These are phyloP conservation scores for Quillaja saponaria DNA, from an alignment of 306 rosid species.

Conservation along the genomic window DNA sequence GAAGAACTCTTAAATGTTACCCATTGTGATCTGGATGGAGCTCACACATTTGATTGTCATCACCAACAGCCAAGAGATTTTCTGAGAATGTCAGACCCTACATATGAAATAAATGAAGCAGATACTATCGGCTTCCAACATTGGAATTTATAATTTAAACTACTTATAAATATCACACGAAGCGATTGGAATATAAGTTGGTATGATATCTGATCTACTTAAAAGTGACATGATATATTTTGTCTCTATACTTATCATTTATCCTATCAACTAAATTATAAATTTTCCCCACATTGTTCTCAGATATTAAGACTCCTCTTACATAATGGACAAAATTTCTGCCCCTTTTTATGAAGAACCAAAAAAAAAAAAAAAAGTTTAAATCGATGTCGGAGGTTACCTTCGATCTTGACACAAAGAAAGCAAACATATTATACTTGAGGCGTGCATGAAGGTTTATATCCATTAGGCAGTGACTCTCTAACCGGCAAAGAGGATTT, in stretches of 20 bases:
- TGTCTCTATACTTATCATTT: background rate
- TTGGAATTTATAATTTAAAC: constrained; percentile 9
- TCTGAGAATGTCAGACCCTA: constrained; percentile 70
- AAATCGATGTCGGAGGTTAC: background rate
- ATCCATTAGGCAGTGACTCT: no score
- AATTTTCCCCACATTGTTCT: background rate
- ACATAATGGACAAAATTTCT: no score
- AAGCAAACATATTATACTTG: no score
- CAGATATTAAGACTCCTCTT: no score
- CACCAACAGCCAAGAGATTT: constrained; percentile 75
- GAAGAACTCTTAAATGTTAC: constrained; percentile 29
- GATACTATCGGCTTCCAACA: constrained; percentile 18
- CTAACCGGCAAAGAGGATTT: constrained; percentile 17
- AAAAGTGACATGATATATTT: constrained; percentile 11
- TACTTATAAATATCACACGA: constrained; percentile 17
- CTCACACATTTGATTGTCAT: constrained; percentile 83
- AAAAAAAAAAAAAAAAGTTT: background rate
- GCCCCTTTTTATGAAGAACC: no score
- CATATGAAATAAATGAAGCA: constrained; percentile 23
- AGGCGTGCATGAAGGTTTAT: no score
- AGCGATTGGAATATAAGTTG: constrained; percentile 4
- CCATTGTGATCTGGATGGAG: constrained; percentile 97
- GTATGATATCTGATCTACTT: background rate
- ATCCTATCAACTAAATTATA: constrained; percentile 9
- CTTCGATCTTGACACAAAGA: no score